Evolutionary conservation across 1,284 basidiomycete genomes (phyloP), one percentile per base, ranked within the genome.

Genomic region (Cryptococcus wingfieldii): DNA sequence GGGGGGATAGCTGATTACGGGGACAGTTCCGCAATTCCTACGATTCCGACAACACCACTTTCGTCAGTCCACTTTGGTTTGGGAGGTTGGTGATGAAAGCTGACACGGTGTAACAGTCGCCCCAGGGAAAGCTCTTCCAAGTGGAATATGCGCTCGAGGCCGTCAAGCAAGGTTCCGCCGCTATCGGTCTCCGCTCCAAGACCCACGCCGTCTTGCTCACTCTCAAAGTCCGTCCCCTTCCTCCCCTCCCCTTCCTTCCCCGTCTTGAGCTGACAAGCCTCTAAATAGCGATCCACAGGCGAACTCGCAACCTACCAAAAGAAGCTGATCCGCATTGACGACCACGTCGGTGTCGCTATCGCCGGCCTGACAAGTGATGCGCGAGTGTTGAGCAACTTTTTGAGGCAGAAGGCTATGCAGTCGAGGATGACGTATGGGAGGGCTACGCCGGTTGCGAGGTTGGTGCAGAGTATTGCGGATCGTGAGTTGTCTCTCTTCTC

Each of bases 71-170:
- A 52, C 57, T 50, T 19, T 28, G n/a, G 39, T 48, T 19, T 4
- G 58, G 7, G 38, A 27, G 10, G 18, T 19, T 12, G 19, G 23
- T 34, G 39, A 14, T 6, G 23, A 38, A 41, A 18, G 23, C 54
- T 53, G n/a, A 37, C 45, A 16, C 34, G 14, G 5, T 39, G 8
- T 23, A 12, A 3, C 54, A 76, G 73, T 74, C 70, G 50, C 75
- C 73, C 0, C 74, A 75, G 61, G 70, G 70, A 60, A 77, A 77
- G 55, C 71, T 81, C 10, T 79, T 80, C 66, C 93, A 99, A 78
- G 96, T 99, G 70, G 96, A 98, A 79, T 99, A 98, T 83, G 94
- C 96, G 4, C 85, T 97, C 56, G 96, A 99, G 79, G 96, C 96
- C 61, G 95, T 99, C 66, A 99, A 98, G 83, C 96, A 98, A 76